Conservation (phyloP, 306 rosid species). For the Vigna trinervia region DNA sequence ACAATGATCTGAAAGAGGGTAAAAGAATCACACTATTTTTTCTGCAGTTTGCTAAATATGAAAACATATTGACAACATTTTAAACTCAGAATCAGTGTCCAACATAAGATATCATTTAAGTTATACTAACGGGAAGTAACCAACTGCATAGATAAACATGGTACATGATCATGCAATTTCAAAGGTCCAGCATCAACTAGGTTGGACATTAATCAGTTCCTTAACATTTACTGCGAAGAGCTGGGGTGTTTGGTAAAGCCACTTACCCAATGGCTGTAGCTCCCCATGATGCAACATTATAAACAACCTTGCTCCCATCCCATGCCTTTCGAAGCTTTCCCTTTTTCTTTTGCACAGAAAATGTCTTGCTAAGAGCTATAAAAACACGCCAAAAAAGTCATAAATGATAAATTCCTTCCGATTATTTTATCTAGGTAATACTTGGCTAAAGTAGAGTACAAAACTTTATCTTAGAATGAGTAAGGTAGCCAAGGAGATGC, state of each 20-base stretch:
- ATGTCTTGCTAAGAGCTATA: constrained; percentile 94
- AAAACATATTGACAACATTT: neutral
- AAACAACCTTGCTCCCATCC: constrained; percentile 97
- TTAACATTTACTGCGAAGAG: neutral
- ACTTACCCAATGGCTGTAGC: constrained; percentile 96
- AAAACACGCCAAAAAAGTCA: constrained; percentile 20
- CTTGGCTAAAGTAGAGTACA: constrained; percentile 22
- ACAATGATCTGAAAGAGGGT: neutral
- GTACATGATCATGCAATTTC: neutral
- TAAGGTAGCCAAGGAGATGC: constrained; percentile 6
- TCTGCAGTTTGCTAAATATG: neutral
- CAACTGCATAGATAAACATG: constrained; percentile 13
- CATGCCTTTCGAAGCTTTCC: constrained; percentile 96
- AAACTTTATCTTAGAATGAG: constrained; percentile 7
- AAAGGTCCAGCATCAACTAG: no score
- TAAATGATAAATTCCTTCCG: constrained; percentile 46
- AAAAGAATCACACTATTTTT: neutral
- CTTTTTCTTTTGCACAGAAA: constrained; percentile 83
- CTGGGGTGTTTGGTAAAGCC: neutral
- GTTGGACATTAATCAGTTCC: constrained; percentile 10
- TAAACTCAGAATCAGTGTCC: constrained; percentile 8
- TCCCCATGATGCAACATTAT: constrained; percentile 98
- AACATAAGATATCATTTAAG: constrained; percentile 14
- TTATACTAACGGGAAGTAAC: constrained; percentile 17
- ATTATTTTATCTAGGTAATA: constrained; percentile 4